Base-by-base conservation (phyloP, 2,329 filamentous ascomycete species). In the Teratosphaeria zuluensis region DNA sequence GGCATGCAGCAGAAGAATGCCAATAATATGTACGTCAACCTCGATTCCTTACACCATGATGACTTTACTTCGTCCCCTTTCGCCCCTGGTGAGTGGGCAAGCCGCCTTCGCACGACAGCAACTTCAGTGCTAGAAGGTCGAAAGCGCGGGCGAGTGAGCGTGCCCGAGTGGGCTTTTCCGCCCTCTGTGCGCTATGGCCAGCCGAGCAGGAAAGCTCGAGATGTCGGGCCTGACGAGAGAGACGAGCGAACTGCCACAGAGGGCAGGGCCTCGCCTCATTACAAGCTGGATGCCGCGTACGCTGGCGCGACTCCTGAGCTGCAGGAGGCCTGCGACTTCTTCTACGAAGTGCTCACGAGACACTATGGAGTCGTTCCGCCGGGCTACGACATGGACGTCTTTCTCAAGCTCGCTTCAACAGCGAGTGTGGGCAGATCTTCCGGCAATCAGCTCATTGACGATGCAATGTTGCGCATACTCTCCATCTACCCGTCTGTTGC, bases 11-110 rank as follows among this genome's bases (percentile, higher is more conserved):
- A 68, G 59, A 67, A 69, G 59, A 66, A 62, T 53, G 66, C 61
- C 59, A 62, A 64, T 55, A 72, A 70, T 62, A 72, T 71, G 69
- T 70, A 71, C 59, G 69, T 60, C 48, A 55, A 57, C 59, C 58
- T 63, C 30, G 4, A 32, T 21, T 51, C 32, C 31, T 61, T 58
- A 24, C 32, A 16, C 11, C 56, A 58, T 48, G 33, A 54, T 51
- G 9, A 32, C 54, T 58, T 51, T 51, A 58, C 6, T 14, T 30
- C 52, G 21, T 46, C 28, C 54, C 56, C 56, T 58, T 58, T 53
- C 33, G n/a, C 32, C 28, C 14, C 59, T 9, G 42, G 33, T 14
- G 32, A 52, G 33, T 59, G 55, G 51, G 21, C 21, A 28, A 46
- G 54, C 21, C 14, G 31, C 38, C 38, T 42, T 55, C 31, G 28